Percentiles rank a stretch among this genome's conserved stretches.
These are phyloP conservation scores for Tricladium varicosporioides DNA, from an alignment of 2,329 filamentous ascomycete genomes.

Conservation along the genomic window DNA sequence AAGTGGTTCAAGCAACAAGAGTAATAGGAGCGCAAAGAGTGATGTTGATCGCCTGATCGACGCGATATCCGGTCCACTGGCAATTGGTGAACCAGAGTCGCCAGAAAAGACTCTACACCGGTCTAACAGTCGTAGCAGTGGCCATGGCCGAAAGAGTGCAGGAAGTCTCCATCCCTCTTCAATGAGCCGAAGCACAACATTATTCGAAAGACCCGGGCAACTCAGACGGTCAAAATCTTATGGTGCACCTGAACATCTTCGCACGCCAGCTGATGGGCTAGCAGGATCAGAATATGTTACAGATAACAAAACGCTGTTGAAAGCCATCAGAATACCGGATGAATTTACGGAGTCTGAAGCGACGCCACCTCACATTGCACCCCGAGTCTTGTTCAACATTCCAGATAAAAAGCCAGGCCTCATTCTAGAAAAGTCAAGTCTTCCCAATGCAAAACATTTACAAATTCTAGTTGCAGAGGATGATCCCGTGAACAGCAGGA, in stretches of 20 bases:
- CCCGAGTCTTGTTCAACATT: conserved; percentile 24
- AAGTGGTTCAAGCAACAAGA: conserved; percentile 29
- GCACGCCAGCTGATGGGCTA: conserved; percentile 29
- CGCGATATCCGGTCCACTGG: conserved; percentile 63
- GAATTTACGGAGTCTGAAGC: conserved; percentile 30
- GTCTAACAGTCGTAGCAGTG: conserved; percentile 22
- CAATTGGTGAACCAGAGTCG: conserved; percentile 39
- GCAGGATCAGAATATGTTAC: conserved; percentile 40
- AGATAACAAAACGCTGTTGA: conserved; percentile 42
- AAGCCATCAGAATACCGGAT: conserved; percentile 46
- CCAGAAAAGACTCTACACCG: conserved; percentile 19
- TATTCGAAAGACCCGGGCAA: conserved; percentile 6
- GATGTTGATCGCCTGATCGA: conserved; percentile 71
- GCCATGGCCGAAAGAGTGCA: conserved; percentile 20
- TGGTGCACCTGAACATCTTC: conserved; percentile 21
- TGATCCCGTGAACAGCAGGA: conserved; percentile 81
- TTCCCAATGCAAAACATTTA: conserved; percentile 25
- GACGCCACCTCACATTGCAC: conserved; percentile 2
- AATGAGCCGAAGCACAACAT: not conserved
- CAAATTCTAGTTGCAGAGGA: conserved; percentile 80
- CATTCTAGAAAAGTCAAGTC: not conserved
- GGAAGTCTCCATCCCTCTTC: conserved; percentile 13
- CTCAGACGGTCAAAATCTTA: conserved; percentile 24
- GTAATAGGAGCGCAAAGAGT: conserved; percentile 48
- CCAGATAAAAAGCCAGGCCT: conserved; percentile 7